A percentile compares a stretch with the other conserved stretches of the same genome.
Evolutionary conservation across 164 flowering plant genomes (phyloP).

Genomic region (Litsea cubeba): DNA sequence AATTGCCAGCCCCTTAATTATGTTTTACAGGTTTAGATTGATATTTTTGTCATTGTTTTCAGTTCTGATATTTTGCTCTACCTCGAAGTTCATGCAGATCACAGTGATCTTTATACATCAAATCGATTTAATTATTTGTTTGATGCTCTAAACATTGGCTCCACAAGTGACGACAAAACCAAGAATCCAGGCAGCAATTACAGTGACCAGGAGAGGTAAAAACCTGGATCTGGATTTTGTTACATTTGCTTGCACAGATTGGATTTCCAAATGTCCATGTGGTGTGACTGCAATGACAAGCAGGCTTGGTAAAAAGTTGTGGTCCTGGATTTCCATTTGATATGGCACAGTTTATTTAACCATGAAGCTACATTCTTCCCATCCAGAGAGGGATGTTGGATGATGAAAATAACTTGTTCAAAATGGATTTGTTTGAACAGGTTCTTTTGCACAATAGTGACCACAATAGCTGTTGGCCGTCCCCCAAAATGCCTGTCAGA

Average conservation of each 20-base stretch:
- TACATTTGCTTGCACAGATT: background rate
- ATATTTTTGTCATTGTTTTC: background rate
- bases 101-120: slow-evolving; percentile 27
- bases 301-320: too few relatives aligned
- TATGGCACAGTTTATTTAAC: too few relatives aligned
- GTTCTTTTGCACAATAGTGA: too few relatives aligned
- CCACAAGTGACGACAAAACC: slow-evolving; percentile 31
- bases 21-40: background rate
- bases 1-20: too few relatives aligned
- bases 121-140: slow-evolving; percentile 32
- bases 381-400: too few relatives aligned
- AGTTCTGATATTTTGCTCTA: background rate
- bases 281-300: too few relatives aligned
- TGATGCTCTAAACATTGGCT: slow-evolving; percentile 38
- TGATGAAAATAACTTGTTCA: too few relatives aligned
- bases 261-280: too few relatives aligned
- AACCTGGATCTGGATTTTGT: background rate
- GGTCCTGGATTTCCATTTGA: too few relatives aligned
- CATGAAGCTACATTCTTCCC: too few relatives aligned
- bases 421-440: too few relatives aligned
- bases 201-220: slow-evolving; percentile 48
- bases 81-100: slow-evolving; percentile 23
- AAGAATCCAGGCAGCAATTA: slow-evolving; percentile 27
- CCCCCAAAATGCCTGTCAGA: background rate
- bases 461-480: too few relatives aligned